Evolutionary conservation across 345 rosid species (phyloP).

Genomic region (Nasturtium officinale): DNA sequence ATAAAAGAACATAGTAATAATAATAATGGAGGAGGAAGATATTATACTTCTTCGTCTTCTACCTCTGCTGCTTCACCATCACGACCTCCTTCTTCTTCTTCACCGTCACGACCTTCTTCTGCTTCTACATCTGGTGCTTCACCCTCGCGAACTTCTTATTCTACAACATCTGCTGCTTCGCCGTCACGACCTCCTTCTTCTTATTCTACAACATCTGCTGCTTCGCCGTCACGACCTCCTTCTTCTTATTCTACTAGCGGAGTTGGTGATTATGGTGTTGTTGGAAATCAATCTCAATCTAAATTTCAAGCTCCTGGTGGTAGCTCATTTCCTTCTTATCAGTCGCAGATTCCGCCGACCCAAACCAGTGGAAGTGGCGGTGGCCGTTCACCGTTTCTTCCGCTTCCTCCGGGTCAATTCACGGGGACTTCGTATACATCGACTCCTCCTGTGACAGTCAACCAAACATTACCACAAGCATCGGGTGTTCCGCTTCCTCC

Average conservation of each 20-base stretch:
- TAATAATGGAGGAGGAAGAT: conserved; percentile 26
- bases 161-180: conserved; percentile 16
- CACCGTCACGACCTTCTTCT: conserved; percentile 9
- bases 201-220: conserved; percentile 21
- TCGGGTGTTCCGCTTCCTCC: conserved; percentile 42
- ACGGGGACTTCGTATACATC: not conserved
- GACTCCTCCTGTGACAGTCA: not conserved
- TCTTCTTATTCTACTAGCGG: conserved; percentile 26
- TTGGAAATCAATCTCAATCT: conserved; percentile 28
- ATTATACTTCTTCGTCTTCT: conserved; percentile 35
- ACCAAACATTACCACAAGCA: not conserved
- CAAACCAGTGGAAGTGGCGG: conserved; percentile 8
- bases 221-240: conserved; percentile 28
- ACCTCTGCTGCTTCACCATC: not conserved
- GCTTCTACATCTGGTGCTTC: conserved; percentile 5
- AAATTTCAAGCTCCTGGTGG: conserved; percentile 38
- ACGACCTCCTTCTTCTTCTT: conserved; percentile 8
- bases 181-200: conserved; percentile 26
- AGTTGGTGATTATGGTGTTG: conserved; percentile 24
- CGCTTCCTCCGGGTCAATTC: conserved; percentile 44
- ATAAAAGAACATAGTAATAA: conserved; percentile 15
- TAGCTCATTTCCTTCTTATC: conserved; percentile 22
- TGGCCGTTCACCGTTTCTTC: conserved; percentile 33
- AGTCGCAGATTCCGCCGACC: not conserved
- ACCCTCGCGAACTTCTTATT: not conserved